Percentiles rank a stretch among this genome's conserved stretches.
Conservation (phyloP, 345 rosid species). For the Eucalyptus sideroxylon region DNA sequence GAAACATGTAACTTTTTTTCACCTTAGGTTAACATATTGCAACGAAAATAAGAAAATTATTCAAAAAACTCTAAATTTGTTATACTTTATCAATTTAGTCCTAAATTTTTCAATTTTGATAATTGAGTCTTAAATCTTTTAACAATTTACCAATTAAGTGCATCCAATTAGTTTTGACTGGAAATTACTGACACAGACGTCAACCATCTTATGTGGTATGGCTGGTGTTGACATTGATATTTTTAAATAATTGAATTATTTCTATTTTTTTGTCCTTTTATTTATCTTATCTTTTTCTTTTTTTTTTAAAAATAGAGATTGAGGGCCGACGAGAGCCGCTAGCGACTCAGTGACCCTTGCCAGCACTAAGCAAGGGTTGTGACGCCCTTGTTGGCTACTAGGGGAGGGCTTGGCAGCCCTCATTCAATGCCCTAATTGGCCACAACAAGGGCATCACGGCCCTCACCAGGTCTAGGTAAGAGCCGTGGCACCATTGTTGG, state of each 20-base stretch:
- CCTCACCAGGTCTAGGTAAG: fast-evolving
- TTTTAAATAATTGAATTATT: too few relatives aligned
- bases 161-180: fast-evolving
- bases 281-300: too few relatives aligned
- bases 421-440: too few relatives aligned
- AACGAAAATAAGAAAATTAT: background rate
- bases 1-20: background rate
- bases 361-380: too few relatives aligned
- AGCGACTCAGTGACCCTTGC: fast-evolving
- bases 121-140: fast-evolving
- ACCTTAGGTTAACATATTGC: background rate
- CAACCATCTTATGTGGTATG: fast-evolving
- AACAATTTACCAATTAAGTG: too few relatives aligned
- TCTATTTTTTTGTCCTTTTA: too few relatives aligned
- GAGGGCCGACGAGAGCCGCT: fast-evolving
- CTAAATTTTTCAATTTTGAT: too few relatives aligned
- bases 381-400: too few relatives aligned
- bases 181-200: fast-evolving
- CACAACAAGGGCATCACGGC: too few relatives aligned
- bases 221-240: fast-evolving
- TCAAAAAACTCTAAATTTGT: too few relatives aligned
- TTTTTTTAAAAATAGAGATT: fast-evolving
- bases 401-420: too few relatives aligned
- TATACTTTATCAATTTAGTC: too few relatives aligned
- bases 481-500: fast-evolving